Evolutionary conservation across 208 protist species (phyloP).

Genomic region (Acanthamoeba royreba): DNA sequence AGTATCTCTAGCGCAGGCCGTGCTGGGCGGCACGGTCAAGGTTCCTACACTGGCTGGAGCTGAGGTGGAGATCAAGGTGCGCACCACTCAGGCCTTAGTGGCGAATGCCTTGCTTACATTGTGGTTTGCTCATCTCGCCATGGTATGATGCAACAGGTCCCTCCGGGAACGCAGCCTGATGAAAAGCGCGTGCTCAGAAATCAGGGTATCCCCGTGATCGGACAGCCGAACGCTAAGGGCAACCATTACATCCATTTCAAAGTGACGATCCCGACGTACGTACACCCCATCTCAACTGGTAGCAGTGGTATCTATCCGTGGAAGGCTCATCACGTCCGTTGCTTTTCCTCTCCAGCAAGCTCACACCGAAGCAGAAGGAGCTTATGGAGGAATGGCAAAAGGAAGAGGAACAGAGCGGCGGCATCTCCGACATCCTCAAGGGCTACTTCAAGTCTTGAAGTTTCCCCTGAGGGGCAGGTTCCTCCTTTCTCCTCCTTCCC

Average conservation of each 20-base stretch:
- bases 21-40: constrained; percentile 50
- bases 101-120: no score
- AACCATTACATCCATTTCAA: constrained; percentile 63
- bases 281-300: neutral
- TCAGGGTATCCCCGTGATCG: constrained; percentile 51
- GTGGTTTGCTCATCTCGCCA: no score
- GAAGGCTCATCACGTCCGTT: neutral
- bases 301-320: neutral
- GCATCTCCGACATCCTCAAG: neutral
- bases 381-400: constrained; percentile 4
- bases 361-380: constrained; percentile 2
- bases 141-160: neutral
- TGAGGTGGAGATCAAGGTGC: constrained; percentile 57
- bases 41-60: constrained; percentile 55
- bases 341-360: neutral
- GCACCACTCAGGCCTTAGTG: no score
- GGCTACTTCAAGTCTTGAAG: neutral
- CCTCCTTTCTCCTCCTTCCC: neutral
- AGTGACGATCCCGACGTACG: constrained; percentile 56
- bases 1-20: constrained; percentile 48
- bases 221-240: neutral
- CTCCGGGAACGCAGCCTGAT: constrained; percentile 60
- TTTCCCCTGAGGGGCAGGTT: neutral
- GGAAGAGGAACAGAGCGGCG: neutral
- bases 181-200: constrained; percentile 54